Conservation (phyloP, 2,329 filamentous ascomycete genomes). For the Aspergillus sp. region DNA sequence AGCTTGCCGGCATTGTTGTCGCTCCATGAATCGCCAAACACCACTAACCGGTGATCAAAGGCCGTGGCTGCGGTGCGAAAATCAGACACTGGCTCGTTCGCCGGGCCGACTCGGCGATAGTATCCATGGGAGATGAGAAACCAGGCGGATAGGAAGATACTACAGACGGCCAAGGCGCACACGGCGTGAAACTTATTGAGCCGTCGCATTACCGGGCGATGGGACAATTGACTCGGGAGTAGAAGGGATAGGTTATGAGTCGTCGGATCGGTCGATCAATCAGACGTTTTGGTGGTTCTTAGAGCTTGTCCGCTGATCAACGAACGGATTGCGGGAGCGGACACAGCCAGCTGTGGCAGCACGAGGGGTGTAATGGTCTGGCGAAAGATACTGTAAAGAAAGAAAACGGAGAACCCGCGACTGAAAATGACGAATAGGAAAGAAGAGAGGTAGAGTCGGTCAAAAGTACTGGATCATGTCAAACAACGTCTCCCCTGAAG, state of each 20-base stretch:
- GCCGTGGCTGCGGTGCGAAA: conserved; percentile 19
- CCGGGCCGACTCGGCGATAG: conserved; percentile 18
- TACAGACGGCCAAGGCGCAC: conserved; percentile 26
- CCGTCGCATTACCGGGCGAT: conserved; percentile 20
- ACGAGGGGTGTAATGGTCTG: no score
- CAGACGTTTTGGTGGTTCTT: not conserved
- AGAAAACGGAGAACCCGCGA: not conserved
- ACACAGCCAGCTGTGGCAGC: no score
- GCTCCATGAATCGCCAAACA: conserved; percentile 42
- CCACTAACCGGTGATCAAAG: conserved; percentile 31
- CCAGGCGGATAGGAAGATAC: conserved; percentile 29
- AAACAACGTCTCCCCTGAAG: conserved; percentile 7
- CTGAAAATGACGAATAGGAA: not conserved
- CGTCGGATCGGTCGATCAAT: conserved; percentile 1
- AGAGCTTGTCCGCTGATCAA: not conserved
- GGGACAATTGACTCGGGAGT: conserved; percentile 8
- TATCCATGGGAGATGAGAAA: conserved; percentile 24
- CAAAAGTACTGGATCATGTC: not conserved
- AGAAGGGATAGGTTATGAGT: conserved; percentile 5
- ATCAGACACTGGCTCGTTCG: conserved; percentile 11
- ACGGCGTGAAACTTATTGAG: conserved; percentile 31
- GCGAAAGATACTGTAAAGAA: not conserved
- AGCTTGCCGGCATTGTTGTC: conserved; percentile 28
- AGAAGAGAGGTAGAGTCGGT: not conserved
- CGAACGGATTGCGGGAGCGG: no score